These are phyloP conservation scores for Tolypocladium paradoxum DNA, from an alignment of 2,329 filamentous ascomycete species.

Conservation along the genomic window DNA sequence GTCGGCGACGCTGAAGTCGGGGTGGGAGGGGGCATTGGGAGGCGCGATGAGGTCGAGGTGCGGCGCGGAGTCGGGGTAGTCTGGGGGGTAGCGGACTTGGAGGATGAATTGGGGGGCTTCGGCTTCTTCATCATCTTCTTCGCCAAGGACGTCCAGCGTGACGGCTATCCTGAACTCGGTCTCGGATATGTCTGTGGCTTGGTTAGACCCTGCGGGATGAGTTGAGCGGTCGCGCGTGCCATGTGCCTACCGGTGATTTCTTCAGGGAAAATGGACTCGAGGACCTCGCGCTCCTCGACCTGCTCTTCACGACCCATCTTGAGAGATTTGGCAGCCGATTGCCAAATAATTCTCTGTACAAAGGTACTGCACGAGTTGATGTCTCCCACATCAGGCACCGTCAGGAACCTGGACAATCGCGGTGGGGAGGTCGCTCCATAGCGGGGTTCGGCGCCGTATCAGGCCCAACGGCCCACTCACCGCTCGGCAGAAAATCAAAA, in stretches of 20 bases:
- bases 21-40: conserved; percentile 57
- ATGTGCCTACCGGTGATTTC: conserved; percentile 69
- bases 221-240: neutral
- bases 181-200: conserved; percentile 66
- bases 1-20: conserved; percentile 65
- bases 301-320: conserved; percentile 74
- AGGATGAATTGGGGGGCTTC: conserved; percentile 67
- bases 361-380: neutral
- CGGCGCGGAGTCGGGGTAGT: conserved; percentile 82
- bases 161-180: conserved; percentile 81
- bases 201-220: neutral
- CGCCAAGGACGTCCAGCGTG: conserved; percentile 64
- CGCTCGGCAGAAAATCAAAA: conserved; percentile 23
- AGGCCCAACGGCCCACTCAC: conserved; percentile 17
- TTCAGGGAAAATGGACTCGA: conserved; percentile 96
- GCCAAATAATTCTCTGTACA: neutral
- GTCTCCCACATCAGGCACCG: neutral
- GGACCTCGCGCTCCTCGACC: conserved; percentile 89
- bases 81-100: conserved; percentile 78
- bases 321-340: neutral
- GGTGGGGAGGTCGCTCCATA: conserved; percentile 14
- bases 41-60: conserved; percentile 68
- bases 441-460: conserved; percentile 15
- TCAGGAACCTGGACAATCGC: conserved; percentile 4
- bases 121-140: conserved; percentile 48